A percentile compares a stretch with the other conserved stretches of the same genome.
phyloP scores from a whole-genome alignment of 176 grass and related monocot genomes.

The Juncus inflexus region DNA sequence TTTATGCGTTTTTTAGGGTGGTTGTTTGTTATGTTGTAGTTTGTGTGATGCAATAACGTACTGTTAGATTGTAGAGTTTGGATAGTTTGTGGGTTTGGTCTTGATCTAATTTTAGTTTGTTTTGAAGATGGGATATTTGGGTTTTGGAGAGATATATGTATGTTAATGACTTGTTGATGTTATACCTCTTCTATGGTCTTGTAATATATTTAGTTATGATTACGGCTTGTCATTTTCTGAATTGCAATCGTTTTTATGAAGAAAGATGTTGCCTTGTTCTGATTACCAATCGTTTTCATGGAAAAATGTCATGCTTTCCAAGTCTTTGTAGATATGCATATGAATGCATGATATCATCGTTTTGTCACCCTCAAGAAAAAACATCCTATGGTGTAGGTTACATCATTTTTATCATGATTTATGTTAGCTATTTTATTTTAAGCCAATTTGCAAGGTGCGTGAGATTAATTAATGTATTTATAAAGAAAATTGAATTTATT shows the following conservation, averaged over 20 bases:
- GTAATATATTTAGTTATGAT: background rate
- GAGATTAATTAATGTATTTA: too few relatives aligned
- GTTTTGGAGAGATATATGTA: background rate
- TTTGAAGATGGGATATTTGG: background rate
- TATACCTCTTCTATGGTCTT: constrained; percentile 6
- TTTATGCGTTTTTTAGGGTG: constrained; percentile 7
- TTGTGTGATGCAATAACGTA: constrained; percentile 1
- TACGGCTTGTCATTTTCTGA: constrained; percentile 3
- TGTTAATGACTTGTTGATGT: background rate
- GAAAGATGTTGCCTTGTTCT: background rate
- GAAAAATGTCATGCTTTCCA: background rate
- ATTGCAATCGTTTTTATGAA: too few relatives aligned
- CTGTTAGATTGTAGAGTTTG: constrained; percentile 27
- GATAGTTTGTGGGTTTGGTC: background rate
- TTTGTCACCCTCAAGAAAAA: too few relatives aligned
- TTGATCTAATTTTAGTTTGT: constrained; percentile 17
- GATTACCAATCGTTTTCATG: constrained; percentile 1
- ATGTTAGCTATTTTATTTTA: too few relatives aligned
- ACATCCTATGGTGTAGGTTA: too few relatives aligned
- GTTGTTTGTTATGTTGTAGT: constrained; percentile 5
- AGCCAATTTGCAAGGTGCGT: too few relatives aligned
- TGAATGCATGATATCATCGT: too few relatives aligned
- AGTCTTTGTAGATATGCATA: background rate
- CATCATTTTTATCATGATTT: too few relatives aligned
- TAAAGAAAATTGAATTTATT: too few relatives aligned